A percentile compares a stretch with the other conserved stretches of the same genome.
phyloP scores from a whole-genome alignment of 106 monocot genomes.

The Phalaenopsis equestris region DNA sequence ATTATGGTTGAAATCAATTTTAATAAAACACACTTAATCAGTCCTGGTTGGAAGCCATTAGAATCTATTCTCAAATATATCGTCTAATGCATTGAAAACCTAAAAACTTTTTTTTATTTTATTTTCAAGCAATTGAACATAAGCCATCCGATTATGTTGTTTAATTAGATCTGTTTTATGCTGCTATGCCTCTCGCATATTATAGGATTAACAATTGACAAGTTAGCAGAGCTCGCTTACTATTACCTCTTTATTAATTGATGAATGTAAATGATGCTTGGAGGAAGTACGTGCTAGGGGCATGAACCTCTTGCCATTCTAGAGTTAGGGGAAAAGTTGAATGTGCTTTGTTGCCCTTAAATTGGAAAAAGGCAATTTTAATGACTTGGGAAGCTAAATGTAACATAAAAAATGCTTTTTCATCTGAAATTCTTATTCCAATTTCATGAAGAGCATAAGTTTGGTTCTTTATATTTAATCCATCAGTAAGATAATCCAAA shows the following conservation, averaged over 20 bases:
- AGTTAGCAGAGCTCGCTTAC: not conserved
- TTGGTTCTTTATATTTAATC: not conserved
- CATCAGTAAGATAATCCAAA: not conserved
- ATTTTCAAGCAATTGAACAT: constrained; percentile 1
- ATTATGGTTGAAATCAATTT: not conserved
- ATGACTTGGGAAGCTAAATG: not conserved
- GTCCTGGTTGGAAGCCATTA: not conserved
- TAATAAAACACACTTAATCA: not conserved
- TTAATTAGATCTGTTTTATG: not conserved
- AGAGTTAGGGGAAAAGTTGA: no score
- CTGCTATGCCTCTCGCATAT: not conserved
- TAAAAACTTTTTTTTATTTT: not conserved
- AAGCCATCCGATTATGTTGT: not conserved
- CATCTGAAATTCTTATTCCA: no score
- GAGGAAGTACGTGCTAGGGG: not conserved
- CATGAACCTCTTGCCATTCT: not conserved
- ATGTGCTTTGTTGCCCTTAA: no score
- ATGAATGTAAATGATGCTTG: not conserved
- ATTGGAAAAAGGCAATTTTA: not conserved
- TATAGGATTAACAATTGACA: not conserved
- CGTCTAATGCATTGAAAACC: not conserved
- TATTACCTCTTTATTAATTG: not conserved
- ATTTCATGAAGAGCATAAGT: not conserved
- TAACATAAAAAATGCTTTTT: not conserved
- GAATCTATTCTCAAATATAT: not conserved